phyloP scores from a whole-genome alignment of 2,329 filamentous ascomycete genomes.

The Colletotrichum lentis region DNA sequence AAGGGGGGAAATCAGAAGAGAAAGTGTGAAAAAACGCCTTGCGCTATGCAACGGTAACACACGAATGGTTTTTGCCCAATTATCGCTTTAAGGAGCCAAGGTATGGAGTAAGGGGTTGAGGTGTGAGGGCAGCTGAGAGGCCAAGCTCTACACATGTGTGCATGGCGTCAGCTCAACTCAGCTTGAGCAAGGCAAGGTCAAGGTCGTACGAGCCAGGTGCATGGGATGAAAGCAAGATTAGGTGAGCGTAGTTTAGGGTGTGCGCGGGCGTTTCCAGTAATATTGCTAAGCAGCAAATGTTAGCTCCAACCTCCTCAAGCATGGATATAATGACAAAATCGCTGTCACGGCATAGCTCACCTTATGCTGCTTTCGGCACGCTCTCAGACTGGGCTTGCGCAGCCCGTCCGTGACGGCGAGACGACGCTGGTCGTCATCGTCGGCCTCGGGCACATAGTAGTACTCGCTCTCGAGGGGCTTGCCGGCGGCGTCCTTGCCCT shows the following conservation, averaged over 20 bases:
- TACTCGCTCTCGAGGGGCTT: conserved; percentile 95
- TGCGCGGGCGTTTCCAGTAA: conserved; percentile 72
- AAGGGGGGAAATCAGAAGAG: conserved; percentile 12
- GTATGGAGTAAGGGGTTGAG: conserved; percentile 27
- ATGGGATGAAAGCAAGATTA: conserved; percentile 15
- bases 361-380: conserved; percentile 96
- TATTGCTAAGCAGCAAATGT: conserved; percentile 63
- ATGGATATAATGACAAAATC: neutral
- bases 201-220: neutral
- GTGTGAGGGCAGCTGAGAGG: neutral
- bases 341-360: conserved; percentile 60
- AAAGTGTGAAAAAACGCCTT: conserved; percentile 31
- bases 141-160: conserved; percentile 6
- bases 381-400: conserved; percentile 86
- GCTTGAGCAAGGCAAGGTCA: conserved; percentile 24
- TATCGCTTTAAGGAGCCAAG: conserved; percentile 25
- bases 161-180: conserved; percentile 20
- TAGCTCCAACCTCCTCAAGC: conserved; percentile 27
- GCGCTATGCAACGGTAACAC: conserved; percentile 38
- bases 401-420: conserved; percentile 85
- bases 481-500: conserved; percentile 95
- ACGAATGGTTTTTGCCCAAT: conserved; percentile 23
- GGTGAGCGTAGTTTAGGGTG: conserved; percentile 54
- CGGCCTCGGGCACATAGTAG: conserved; percentile 91
- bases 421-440: conserved; percentile 79